Conservation (phyloP, 2,329 filamentous ascomycete species). For the Corinectria fuckeliana region DNA sequence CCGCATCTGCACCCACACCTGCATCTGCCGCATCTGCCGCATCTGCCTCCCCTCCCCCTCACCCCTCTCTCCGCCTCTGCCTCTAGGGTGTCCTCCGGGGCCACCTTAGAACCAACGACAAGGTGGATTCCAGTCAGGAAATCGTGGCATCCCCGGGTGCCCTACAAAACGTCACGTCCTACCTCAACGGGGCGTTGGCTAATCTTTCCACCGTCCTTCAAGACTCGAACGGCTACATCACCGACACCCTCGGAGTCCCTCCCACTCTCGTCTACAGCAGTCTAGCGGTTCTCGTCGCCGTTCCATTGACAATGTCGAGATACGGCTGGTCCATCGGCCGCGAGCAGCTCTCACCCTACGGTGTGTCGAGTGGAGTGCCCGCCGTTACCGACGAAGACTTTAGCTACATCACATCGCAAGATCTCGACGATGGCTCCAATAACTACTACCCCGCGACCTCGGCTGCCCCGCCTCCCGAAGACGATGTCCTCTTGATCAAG, state of each 20-base stretch:
- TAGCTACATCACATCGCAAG: conserved; percentile 82
- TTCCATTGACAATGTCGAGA: conserved; percentile 61
- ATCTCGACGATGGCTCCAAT: conserved; percentile 59
- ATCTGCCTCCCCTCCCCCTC: conserved; percentile 20
- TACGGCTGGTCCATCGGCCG: conserved; percentile 57
- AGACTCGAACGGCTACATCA: conserved; percentile 59
- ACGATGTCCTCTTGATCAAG: conserved; percentile 75
- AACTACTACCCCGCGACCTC: conserved; percentile 50
- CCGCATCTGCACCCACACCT: conserved; percentile 12
- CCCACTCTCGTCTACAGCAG: conserved; percentile 58
- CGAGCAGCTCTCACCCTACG: conserved; percentile 59
- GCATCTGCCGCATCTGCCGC: conserved; percentile 11
- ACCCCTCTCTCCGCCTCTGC: conserved; percentile 31
- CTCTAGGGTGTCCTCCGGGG: conserved; percentile 46
- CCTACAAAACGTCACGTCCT: conserved; percentile 65
- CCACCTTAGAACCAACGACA: conserved; percentile 52
- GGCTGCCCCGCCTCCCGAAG: conserved; percentile 55
- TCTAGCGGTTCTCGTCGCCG: conserved; percentile 55
- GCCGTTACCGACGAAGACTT: conserved; percentile 79
- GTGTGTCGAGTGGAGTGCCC: conserved; percentile 56
- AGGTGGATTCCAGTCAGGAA: conserved; percentile 67
- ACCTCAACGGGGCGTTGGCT: conserved; percentile 60
- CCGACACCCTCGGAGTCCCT: conserved; percentile 56
- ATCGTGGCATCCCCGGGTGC: conserved; percentile 68
- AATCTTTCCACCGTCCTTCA: conserved; percentile 56